Evolutionary conservation across 2,329 filamentous ascomycete species (phyloP), one percentile per base, ranked within the genome.

Genomic region (Tolypocladium tropicale): DNA sequence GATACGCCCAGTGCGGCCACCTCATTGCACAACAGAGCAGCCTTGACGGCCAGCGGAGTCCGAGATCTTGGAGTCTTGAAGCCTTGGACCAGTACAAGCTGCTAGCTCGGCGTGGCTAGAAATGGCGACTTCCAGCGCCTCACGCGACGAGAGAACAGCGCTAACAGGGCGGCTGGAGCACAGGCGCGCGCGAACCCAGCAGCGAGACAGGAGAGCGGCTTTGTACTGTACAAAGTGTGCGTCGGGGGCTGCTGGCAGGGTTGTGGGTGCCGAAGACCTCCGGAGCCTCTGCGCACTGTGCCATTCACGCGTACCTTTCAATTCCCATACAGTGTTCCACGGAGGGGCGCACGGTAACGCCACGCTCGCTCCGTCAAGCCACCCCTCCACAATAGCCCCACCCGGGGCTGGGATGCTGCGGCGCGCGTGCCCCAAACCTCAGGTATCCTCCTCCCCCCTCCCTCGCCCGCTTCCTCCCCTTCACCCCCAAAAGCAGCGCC

Each of bases 401-500:
- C 54, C 28, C 30, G 25, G 23, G 23, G 36, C 51, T 41, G 36
- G 33, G 51, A 53, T 54, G 33, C 53, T 41, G 49, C 46, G 46
- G 43, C 53, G 53, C 39, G 53, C 53, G 53, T 50, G 46, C 28
- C 46, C 23, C 53, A 39, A 55, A 50, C 32, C 30, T 55, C 30
- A 28, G 48, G 55, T 49, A 51, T 52, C 43, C 55, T 41, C 52
- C 48, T 37, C 46, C 34, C 33, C 50, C 53, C 49, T 14, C 50
- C 18, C 30, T 28, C 36, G 36, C 50, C 16, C 54, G 30, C 58
- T 59, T 64, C 65, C 62, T 64, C 64, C 65, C 61, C 60, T 62
- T 61, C 67, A 62, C 63, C 66, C 63, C 66, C 62, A 61, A 65
- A 69, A 68, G 68, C 63, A 67, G 64, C 34, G 58, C 64, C 62